Evolutionary conservation across 371 early-diverging fungal species (phyloP).

Genomic region (Cokeromyces recurvatus): DNA sequence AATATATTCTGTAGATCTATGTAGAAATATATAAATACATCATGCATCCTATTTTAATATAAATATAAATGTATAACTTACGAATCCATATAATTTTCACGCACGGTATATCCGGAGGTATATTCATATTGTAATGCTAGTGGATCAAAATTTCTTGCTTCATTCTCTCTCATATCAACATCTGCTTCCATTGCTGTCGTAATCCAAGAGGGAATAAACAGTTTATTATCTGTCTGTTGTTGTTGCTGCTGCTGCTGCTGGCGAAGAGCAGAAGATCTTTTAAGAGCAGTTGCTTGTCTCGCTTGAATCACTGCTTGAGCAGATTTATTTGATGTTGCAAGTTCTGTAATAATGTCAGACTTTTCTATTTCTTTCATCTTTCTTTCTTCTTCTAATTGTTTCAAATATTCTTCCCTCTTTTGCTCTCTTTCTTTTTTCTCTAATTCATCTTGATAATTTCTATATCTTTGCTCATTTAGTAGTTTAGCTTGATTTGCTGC

Average conservation of each 20-base stretch:
- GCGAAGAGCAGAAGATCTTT: conserved; percentile 37
- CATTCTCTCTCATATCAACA: conserved; percentile 40
- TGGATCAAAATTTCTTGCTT: conserved; percentile 49
- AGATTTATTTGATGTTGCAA: conserved; percentile 49
- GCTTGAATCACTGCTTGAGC: conserved; percentile 43
- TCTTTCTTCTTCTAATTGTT: conserved; percentile 48
- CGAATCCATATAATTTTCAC: conserved; percentile 49
- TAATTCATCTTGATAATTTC: conserved; percentile 35
- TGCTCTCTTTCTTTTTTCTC: conserved; percentile 46
- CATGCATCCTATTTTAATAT: too few species aligned
- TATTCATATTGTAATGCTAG: conserved; percentile 48
- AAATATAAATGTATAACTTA: conserved; percentile 34
- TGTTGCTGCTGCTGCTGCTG: too few species aligned
- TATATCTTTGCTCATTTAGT: conserved; percentile 49
- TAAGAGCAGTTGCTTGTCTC: conserved; percentile 36
- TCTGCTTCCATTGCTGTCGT: conserved; percentile 42
- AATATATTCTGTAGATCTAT: conserved; percentile 39
- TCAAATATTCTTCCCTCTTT: conserved; percentile 52
- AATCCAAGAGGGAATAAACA: conserved; percentile 39
- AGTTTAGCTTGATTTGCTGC: conserved; percentile 57
- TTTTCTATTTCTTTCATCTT: conserved; percentile 42
- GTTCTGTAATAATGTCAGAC: conserved; percentile 43
- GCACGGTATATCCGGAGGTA: conserved; percentile 34
- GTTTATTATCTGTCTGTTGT: conserved; percentile 3
- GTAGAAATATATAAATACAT: too few species aligned